Base-by-base conservation (phyloP, 2,329 filamentous ascomycete genomes). In the Nemania abortiva region DNA sequence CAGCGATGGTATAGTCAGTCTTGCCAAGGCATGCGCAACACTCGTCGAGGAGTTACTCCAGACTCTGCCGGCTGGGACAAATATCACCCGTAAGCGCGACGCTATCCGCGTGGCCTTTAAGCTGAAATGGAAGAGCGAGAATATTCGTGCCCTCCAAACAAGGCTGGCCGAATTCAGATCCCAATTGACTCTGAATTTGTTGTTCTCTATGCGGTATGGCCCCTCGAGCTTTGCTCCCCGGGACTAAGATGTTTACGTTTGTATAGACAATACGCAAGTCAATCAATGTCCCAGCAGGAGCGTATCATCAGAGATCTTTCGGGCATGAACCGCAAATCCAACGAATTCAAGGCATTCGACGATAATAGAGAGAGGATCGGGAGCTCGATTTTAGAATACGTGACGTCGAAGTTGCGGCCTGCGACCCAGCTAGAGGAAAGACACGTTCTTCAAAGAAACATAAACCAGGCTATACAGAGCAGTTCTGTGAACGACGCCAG, bases 331-430 rank as follows among this genome's bases (percentile, higher is more conserved):
- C 4, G 42, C 42, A 47, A 47, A 5, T 47, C 42, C 42, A 47
- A 5, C 37, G 13, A n/a, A 13, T 47, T 47, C 3, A 47, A 15
- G 7, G 37, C 13, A 15, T 3, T 42, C 3, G 13, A 15, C n/a
- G 18, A 47, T 47, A n/a, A 47, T 7, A n/a, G 42, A 47, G 42
- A 47, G 42, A 47, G 42, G 15, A 47, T 47, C 4, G 42, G 42
- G n/a, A 47, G 42, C 42, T 47, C 42, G 15, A n/a, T 47, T 47
- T 47, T 47, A 47, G 18, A 47, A n/a, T 47, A 47, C 42, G 42
- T 47, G 15, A 47, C 42, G 4, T 47, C 42, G 4, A 47, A 47
- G 42, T 20, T 47, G 15, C n/a, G 18, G 11, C 42, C 42, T 47
- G 18, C 42, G 18, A n/a, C 42, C 3, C 15, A n/a, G 42, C 42